Evolutionary conservation across 2,329 filamentous ascomycete genomes (phyloP), one percentile per base, ranked within the genome.

Genomic region (Apiospora rasikravindrae): DNA sequence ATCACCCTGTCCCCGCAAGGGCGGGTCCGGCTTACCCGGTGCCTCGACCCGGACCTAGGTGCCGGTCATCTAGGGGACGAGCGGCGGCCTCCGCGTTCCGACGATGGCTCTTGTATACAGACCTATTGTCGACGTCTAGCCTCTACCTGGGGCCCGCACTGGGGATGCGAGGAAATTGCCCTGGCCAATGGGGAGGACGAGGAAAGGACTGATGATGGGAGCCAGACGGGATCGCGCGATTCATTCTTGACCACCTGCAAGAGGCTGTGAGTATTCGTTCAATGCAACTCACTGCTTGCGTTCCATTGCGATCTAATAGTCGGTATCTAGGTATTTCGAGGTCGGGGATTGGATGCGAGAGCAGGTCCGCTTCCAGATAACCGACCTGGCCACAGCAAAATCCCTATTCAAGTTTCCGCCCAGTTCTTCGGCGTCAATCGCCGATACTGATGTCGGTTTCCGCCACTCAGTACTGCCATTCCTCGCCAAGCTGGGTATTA

Each of bases 241-340:
- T 57, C 51, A 33, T 57, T 57, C 13, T 33, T 57, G 51, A 33
- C 26, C 26, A 57, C 16, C 6, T 57, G 51, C 26, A 57, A 57
- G 13, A 29, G 51, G 6, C 26, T 57, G 51, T 57, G 19, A 57
- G 51, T 33, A 29, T 19, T 19, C 2, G 7, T 5, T 19, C 1
- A 6, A 29, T 2, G 1, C 1, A 33, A 2, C 1, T 0, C 26
- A 19, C 51, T 14, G 7, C 0, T 7, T 47, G 6, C 14, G 51
- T 1, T 1, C 4, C 14, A 33, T 5, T 3, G 7, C 24, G 11
- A 6, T 24, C 16, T 33, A 29, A 16, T 8, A 19, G 16, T 2
- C 6, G 13, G 4, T 19, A 0, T 33, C 14, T 19, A 57, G 51
- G 51, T 19, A 57, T 24, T 19, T 57, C 16, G 51, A 57, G 26